Base-by-base conservation (phyloP, 164 flowering plant species). In the Magnolia kwangsiensis region DNA sequence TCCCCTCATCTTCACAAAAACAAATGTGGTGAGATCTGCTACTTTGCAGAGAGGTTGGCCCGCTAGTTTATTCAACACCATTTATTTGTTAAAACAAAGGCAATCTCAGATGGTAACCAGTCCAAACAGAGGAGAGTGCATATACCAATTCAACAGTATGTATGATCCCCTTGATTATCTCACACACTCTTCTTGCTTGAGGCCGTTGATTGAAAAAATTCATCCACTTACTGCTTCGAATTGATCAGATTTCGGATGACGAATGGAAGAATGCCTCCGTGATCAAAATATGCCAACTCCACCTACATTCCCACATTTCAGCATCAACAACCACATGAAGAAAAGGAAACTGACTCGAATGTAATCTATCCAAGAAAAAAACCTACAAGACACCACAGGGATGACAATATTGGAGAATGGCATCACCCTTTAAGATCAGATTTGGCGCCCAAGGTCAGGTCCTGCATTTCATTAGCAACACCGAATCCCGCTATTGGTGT, bases 191-290 rank as follows among this genome's bases (percentile, higher is more conserved):
- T 55, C 16, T 55, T 4, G 16, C 13, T 11, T 11, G 61, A 55
- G 13, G 61, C 16, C 61, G 10, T 55, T 16, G 2, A 55, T 55
- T 16, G 13, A 16, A 55, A 55, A 55, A 55, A 11, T 55, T 55
- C 61, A 55, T 55, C 61, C 61, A 55, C 61, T 72, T 66, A 75
- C n/a, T 76, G 68, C 59, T 75, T 21, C 19, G 79, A 67, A 61
- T 83, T 86, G 29, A 55, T 83, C 78, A 90, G 77, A 69, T 87
- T 85, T 50, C 98, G 79, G 63, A 95, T 85, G 72, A 93, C 98
- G 68, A 88, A 95, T 1, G 89, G 98, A 76, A 95, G 97, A 76
- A 95, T 95, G 61, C 97, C 97, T 75, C 98, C 97, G 61, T 93
- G 88, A 72, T 95, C 80, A 81, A 89, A 95, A 77, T 95, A 95